These are phyloP conservation scores for Epichloe scottii DNA, from an alignment of 2,329 filamentous ascomycete species.

Conservation along the genomic window DNA sequence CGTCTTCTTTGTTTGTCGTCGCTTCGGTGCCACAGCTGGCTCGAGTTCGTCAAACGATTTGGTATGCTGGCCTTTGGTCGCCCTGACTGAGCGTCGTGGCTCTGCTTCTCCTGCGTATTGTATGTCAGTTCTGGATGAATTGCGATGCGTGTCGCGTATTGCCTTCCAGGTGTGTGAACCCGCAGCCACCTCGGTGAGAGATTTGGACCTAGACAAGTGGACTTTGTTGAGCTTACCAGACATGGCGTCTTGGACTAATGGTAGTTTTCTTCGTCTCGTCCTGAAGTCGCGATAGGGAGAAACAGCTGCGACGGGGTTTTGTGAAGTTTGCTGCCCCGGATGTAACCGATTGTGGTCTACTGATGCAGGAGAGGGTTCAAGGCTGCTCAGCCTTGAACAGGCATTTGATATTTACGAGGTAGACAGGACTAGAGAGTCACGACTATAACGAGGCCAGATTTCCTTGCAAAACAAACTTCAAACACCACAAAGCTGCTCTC, in stretches of 20 bases:
- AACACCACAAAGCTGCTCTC: background rate
- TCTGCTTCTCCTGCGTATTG: constrained; percentile 42
- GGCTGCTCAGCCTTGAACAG: constrained; percentile 13
- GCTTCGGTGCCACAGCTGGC: constrained; percentile 39
- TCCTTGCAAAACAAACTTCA: background rate
- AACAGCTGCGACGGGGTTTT: background rate
- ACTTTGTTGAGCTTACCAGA: constrained; percentile 21
- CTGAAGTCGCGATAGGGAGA: background rate
- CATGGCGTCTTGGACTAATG: constrained; percentile 13
- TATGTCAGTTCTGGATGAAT: constrained; percentile 8
- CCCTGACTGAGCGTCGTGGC: constrained; percentile 84
- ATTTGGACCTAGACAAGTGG: background rate
- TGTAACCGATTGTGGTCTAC: constrained; percentile 12
- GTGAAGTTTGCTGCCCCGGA: constrained; percentile 7
- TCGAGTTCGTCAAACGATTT: constrained; percentile 76
- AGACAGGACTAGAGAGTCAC: constrained; percentile 20
- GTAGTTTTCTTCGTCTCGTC: background rate
- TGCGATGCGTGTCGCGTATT: background rate
- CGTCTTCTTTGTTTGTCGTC: constrained; percentile 33
- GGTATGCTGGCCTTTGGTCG: constrained; percentile 90
- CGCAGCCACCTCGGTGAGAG: background rate
- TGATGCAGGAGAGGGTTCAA: constrained; percentile 15
- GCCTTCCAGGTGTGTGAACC: background rate
- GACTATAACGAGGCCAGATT: constrained; percentile 18
- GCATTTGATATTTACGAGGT: constrained; percentile 21